These are phyloP conservation scores for Carex sylvatica DNA, from an alignment of 202 grass and related monocot genomes.

Conservation along the genomic window DNA sequence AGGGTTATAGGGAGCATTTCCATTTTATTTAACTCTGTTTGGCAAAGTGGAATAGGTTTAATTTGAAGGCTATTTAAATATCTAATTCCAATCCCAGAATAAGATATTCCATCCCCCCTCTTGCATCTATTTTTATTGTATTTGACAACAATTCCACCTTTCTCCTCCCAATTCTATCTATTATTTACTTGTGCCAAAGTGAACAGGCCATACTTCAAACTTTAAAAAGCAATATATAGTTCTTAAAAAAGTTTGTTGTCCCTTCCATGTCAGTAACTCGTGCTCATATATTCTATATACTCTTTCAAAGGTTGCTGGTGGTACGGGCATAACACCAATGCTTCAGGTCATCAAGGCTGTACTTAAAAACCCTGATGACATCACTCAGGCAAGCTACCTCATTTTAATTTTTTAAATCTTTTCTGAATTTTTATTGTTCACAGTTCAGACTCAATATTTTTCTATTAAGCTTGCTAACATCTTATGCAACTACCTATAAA, in stretches of 20 bases:
- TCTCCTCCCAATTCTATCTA: background rate
- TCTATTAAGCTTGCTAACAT: slow-evolving; percentile 3
- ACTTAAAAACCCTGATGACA: slow-evolving; percentile 94
- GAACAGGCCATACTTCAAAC: background rate
- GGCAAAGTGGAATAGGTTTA: background rate
- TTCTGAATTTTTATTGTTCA: background rate
- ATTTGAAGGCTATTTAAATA: background rate
- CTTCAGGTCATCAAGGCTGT: slow-evolving; percentile 93
- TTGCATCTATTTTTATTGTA: background rate
- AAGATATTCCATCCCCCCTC: background rate
- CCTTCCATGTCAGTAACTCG: background rate
- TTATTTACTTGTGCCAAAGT: background rate
- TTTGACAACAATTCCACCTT: background rate
- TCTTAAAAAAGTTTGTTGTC: background rate
- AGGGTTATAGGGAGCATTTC: background rate
- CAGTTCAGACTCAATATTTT: background rate
- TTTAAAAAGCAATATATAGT: background rate
- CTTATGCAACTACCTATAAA: background rate
- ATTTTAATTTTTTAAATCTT: background rate
- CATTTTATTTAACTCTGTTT: slow-evolving; percentile 5
- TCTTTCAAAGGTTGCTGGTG: slow-evolving; percentile 70
- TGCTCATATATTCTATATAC: slow-evolving; percentile 22
- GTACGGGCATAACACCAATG: slow-evolving; percentile 94
- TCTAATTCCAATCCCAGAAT: background rate
- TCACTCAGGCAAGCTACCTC: slow-evolving; percentile 56